Evolutionary conservation across 2,329 filamentous ascomycete genomes (phyloP).

Genomic region (Trichoderma koningii): DNA sequence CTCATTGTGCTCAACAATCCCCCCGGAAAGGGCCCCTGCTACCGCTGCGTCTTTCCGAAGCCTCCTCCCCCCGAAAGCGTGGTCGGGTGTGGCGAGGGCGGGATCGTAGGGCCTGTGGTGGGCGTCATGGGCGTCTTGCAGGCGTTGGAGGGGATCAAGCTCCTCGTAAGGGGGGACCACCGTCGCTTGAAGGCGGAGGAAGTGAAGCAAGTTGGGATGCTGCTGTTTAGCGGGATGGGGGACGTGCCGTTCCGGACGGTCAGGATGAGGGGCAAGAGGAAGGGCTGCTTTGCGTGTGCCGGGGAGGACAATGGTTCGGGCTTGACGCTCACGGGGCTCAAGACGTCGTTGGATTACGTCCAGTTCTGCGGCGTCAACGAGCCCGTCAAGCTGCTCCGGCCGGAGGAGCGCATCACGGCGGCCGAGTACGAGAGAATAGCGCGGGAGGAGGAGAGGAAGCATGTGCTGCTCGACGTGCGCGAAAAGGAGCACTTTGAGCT

Average conservation of each 20-base stretch:
- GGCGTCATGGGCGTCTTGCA: conserved; percentile 92
- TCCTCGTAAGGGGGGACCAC: conserved; percentile 57
- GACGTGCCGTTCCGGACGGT: conserved; percentile 68
- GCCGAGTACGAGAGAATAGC: conserved; percentile 54
- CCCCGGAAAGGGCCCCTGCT: conserved; percentile 77
- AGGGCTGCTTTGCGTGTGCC: conserved; percentile 77
- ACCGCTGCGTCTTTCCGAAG: conserved; percentile 87
- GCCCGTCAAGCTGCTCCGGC: conserved; percentile 58
- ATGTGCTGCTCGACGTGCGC: conserved; percentile 77
- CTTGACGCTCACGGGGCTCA: conserved; percentile 65
- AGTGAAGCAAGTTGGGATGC: conserved; percentile 39
- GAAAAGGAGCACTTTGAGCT: conserved; percentile 84
- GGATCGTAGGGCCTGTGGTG: conserved; percentile 88
- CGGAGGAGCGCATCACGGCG: conserved; percentile 69
- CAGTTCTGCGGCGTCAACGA: conserved; percentile 74
- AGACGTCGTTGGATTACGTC: conserved; percentile 73
- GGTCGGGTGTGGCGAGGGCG: conserved; percentile 86
- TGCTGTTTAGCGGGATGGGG: conserved; percentile 53
- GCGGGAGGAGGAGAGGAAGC: conserved; percentile 35
- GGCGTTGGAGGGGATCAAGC: conserved; percentile 83
- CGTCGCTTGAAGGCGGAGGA: conserved; percentile 29
- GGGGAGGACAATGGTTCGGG: conserved; percentile 32
- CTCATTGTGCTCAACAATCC: conserved; percentile 86
- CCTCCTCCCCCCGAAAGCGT: conserved; percentile 84
- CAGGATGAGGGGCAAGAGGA: conserved; percentile 67